Conservation (phyloP, 495 filamentous ascomycete genomes). For the Chaetomium cochliodes region DNA sequence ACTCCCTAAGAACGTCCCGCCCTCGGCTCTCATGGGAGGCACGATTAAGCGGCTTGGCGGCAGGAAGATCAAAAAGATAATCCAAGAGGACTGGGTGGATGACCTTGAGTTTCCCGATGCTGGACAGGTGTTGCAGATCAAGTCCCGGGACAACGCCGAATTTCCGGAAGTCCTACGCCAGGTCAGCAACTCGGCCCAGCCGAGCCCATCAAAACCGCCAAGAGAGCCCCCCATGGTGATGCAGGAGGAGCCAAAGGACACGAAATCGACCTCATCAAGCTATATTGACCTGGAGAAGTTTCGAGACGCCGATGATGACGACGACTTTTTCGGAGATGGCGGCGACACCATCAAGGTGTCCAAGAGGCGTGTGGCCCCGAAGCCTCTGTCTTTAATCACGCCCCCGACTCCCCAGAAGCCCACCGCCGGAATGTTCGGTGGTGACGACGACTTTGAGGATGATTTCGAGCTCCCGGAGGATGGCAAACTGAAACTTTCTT, state of each 20-base stretch:
- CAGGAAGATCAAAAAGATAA: conserved; percentile 72
- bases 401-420: conserved; percentile 53
- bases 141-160: conserved; percentile 53
- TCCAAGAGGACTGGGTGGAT: conserved; percentile 86
- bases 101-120: conserved; percentile 77
- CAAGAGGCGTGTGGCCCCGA: conserved; percentile 55
- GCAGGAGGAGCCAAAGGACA: conserved; percentile 31
- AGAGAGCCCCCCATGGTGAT: conserved; percentile 23
- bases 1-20: conserved; percentile 83
- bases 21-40: conserved; percentile 88
- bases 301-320: conserved; percentile 58
- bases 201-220: conserved; percentile 45
- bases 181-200: conserved; percentile 50
- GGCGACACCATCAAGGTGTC: conserved; percentile 66
- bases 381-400: conserved; percentile 54
- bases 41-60: conserved; percentile 90
- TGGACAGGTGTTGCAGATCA: conserved; percentile 61
- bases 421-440: conserved; percentile 31
- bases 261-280: conserved; percentile 32
- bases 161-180: conserved; percentile 70
- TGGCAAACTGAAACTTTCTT: conserved; percentile 60
- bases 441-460: conserved; percentile 68
- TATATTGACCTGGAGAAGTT: conserved; percentile 58
- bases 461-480: conserved; percentile 71
- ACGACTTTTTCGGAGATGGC: conserved; percentile 61